Base-by-base conservation (phyloP, 73 alveolate species). In the Paramecium sonneborni region DNA sequence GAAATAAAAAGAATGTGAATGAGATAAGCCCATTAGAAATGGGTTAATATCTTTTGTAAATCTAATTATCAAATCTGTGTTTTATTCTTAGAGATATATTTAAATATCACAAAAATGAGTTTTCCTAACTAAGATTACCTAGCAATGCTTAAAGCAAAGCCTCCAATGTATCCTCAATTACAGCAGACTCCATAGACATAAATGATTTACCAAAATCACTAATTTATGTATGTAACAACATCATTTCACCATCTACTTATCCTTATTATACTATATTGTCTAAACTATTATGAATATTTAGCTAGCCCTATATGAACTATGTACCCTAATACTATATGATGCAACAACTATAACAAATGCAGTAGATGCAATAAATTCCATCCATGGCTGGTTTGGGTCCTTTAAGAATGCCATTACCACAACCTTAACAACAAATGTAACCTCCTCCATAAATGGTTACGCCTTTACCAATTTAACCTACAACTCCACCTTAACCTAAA, bases 71-170 rank as follows among this genome's bases (percentile, higher is more conserved):
- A 32, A 62, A 62, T 62, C 84, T 62, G 84, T 32, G 44, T 62
- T 62, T 32, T 62, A 62, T 62, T 62, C 84, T 32, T 62, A 62
- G 84, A 62, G 48, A 62, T 62, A 62, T 62, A 62, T 62, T 62
- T 62, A 62, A 62, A 62, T 62, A 30, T 30, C 84, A 5, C 46
- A 72, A 35, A 72, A 15, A 72, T 72, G 86, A 72, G 86, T 38
- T 72, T 72, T 24, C 86, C 86, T 38, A 35, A 72, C 55, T 38
- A 72, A 72, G 86, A 72, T 41, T 72, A 72, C 67, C 86, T 72
- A 20, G 86, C 86, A 34, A 72, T 72, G 86, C 57, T 72, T 18
- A 72, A 72, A 72, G 86, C 57, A 2, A 72, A 72, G 39, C 86
- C 86, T 10, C 62, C 32, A 7, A 8, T 34, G 58, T 72, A 35